A percentile compares a stretch with the other conserved stretches of the same genome.
Conservation (phyloP, 176 grass and related monocot species). For the Oryza meridionalis region DNA sequence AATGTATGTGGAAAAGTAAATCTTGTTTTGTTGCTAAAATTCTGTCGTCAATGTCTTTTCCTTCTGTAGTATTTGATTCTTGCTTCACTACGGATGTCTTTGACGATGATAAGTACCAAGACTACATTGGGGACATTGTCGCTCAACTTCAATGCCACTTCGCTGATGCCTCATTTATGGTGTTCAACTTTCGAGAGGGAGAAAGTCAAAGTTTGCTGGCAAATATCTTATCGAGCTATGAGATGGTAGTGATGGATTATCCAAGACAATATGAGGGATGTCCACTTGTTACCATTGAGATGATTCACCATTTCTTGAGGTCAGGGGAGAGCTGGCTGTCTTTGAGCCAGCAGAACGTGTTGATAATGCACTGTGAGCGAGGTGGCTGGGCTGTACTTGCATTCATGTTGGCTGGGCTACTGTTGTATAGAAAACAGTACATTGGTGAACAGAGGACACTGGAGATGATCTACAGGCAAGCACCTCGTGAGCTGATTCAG, state of each 20-base stretch:
- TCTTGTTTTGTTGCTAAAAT: constrained; percentile 32
- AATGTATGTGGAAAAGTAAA: constrained; percentile 6
- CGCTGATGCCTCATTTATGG: constrained; percentile 91
- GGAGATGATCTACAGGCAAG: constrained; percentile 98
- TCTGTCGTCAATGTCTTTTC: not conserved
- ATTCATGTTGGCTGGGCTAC: constrained; percentile 89
- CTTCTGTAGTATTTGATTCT: constrained; percentile 83
- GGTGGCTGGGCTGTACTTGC: constrained; percentile 94
- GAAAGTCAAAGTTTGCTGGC: constrained; percentile 71
- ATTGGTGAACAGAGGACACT: constrained; percentile 80
- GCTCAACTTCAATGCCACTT: constrained; percentile 79
- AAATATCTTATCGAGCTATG: constrained; percentile 65
- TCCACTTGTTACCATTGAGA: constrained; percentile 86
- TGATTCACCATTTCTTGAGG: constrained; percentile 90
- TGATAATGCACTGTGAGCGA: constrained; percentile 92
- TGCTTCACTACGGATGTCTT: constrained; percentile 96
- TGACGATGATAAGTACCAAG: constrained; percentile 68
- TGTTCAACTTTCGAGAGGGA: constrained; percentile 94
- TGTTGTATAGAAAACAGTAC: constrained; percentile 92
- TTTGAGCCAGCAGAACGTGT: constrained; percentile 81
- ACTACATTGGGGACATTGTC: constrained; percentile 80
- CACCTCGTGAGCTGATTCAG: constrained; percentile 80
- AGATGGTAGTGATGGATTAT: constrained; percentile 97
- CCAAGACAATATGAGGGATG: constrained; percentile 93
- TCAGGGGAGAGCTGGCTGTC: constrained; percentile 97